Conservation (phyloP, 31 red algal species). For the Porphyra umbilicalis region DNA sequence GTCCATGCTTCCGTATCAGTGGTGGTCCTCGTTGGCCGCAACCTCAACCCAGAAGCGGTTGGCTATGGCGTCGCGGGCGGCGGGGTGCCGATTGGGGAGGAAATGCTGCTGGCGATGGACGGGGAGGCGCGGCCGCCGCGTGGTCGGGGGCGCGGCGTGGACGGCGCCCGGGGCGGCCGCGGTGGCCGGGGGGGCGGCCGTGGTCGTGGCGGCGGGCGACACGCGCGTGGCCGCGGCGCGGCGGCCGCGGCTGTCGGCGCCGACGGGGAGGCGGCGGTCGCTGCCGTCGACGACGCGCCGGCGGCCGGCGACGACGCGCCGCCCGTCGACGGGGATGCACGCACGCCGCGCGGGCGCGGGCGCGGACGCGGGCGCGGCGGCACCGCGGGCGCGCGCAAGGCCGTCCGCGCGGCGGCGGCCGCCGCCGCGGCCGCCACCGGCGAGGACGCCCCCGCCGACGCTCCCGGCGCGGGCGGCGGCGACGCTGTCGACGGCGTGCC, state of each 20-base stretch:
- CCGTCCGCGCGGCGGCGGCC: not conserved
- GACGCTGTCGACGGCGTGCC: not conserved
- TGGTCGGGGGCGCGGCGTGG: not conserved
- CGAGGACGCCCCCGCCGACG: not conserved
- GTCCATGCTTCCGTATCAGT: not conserved
- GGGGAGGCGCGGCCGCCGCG: not conserved
- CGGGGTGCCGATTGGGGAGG: not conserved
- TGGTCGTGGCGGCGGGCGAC: not conserved
- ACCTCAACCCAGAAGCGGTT: not conserved
- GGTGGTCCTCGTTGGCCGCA: not conserved
- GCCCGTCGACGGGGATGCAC: too few species aligned
- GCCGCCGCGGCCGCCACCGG: not conserved
- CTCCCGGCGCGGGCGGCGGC: not conserved
- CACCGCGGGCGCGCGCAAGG: not conserved
- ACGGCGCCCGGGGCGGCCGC: not conserved
- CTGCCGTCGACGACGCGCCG: not conserved
- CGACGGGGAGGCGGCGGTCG: not conserved
- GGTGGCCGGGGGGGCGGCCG: not conserved
- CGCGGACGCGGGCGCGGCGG: not conserved
- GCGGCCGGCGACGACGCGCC: not conserved
- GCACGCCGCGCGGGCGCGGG: not conserved
- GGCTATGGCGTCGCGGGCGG: not conserved
- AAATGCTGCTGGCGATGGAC: not conserved
- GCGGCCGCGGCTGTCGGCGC: not conserved
- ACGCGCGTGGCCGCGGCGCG: not conserved